phyloP scores from a whole-genome alignment of 179 eudicot species.

The Heliamphora pulchella region DNA sequence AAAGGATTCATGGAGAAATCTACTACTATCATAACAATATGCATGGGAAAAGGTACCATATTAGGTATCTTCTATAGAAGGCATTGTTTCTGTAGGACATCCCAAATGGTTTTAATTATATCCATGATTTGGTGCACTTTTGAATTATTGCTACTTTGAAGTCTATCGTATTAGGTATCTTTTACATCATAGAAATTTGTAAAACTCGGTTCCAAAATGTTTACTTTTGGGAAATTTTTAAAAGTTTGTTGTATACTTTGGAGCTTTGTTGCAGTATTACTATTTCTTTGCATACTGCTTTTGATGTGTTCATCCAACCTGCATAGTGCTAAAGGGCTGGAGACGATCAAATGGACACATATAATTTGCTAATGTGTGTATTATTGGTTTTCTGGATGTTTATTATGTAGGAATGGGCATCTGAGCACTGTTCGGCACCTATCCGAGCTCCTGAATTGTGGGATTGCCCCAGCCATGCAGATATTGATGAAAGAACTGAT shows the following conservation, averaged over 20 bases:
- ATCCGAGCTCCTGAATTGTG: slow-evolving; percentile 95
- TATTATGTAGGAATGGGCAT: slow-evolving; percentile 85
- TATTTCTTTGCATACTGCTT: background rate
- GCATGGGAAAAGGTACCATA: no score
- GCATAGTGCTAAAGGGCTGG: background rate
- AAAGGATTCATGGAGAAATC: no score
- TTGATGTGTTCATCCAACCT: background rate
- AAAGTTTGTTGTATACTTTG: background rate
- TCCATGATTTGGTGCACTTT: background rate
- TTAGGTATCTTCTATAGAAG: no score
- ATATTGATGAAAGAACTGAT: slow-evolving; percentile 93
- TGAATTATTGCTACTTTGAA: background rate
- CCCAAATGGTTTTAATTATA: background rate
- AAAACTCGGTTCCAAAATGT: background rate
- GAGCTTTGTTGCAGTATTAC: background rate
- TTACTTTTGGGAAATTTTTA: background rate
- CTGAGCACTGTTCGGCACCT: slow-evolving; percentile 92
- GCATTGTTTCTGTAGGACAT: no score
- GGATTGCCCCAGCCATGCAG: slow-evolving; percentile 95
- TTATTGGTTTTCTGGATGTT: slow-evolving; percentile 15
- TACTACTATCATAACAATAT: no score
- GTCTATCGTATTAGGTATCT: background rate
- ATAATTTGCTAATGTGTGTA: background rate
- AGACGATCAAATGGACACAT: background rate
- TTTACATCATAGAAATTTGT: background rate